Evolutionary conservation across 2,329 filamentous ascomycete genomes (phyloP).

Genomic region (Cadophora sp.): DNA sequence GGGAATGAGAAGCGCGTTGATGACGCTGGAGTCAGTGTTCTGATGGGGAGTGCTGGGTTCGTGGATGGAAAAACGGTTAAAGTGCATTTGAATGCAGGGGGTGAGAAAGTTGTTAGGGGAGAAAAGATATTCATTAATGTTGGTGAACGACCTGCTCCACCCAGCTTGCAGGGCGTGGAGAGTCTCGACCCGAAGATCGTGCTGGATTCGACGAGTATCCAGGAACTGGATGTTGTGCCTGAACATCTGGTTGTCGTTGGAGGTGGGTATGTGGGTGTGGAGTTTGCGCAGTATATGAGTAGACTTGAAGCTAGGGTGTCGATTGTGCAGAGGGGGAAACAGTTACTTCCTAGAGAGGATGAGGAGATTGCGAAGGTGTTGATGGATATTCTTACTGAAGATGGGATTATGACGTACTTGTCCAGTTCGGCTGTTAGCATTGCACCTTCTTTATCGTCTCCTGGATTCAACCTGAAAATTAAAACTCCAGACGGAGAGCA

Average conservation of each 20-base stretch:
- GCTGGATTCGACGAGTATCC: slow-evolving; percentile 55
- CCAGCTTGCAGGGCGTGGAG: slow-evolving; percentile 49
- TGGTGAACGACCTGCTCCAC: slow-evolving; percentile 52
- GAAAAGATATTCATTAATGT: slow-evolving; percentile 55
- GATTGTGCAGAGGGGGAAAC: slow-evolving; percentile 52
- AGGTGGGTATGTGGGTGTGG: slow-evolving; percentile 59
- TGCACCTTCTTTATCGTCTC: not conserved
- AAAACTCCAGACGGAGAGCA: slow-evolving; percentile 22
- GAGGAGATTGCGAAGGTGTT: slow-evolving; percentile 54
- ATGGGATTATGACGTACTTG: slow-evolving; percentile 54
- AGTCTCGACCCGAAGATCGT: slow-evolving; percentile 47
- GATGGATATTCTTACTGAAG: slow-evolving; percentile 52
- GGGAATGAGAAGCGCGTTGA: slow-evolving; percentile 54
- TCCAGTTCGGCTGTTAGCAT: slow-evolving; percentile 43
- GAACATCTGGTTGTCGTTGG: slow-evolving; percentile 58
- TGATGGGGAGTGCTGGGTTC: slow-evolving; percentile 55
- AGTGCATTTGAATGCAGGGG: slow-evolving; percentile 45
- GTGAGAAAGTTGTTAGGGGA: slow-evolving; percentile 47
- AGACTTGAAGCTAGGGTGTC: slow-evolving; percentile 57
- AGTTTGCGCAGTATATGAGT: slow-evolving; percentile 60
- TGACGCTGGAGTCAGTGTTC: slow-evolving; percentile 51
- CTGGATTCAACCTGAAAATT: slow-evolving; percentile 39
- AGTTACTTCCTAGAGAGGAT: slow-evolving; percentile 56
- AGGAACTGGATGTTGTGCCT: slow-evolving; percentile 55
- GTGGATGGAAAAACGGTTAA: slow-evolving; percentile 49